Percentiles rank a stretch among this genome's conserved stretches.
phyloP scores from a whole-genome alignment of 2,329 filamentous ascomycete species.

The Arthrinium puccinioides region DNA sequence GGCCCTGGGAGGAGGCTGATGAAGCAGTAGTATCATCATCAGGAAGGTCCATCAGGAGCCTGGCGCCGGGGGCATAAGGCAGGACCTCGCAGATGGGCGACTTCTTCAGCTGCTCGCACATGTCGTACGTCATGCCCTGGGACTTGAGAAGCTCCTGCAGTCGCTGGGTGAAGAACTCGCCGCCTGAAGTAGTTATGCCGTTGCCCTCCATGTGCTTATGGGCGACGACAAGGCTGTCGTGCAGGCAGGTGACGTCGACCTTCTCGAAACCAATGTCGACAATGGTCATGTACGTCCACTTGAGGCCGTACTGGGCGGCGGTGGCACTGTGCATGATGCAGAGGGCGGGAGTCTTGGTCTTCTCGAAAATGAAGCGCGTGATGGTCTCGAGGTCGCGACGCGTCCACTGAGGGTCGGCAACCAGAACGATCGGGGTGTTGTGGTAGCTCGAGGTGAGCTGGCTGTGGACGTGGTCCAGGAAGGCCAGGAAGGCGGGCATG shows the following conservation, averaged over 20 bases:
- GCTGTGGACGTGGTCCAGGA: constrained; percentile 87
- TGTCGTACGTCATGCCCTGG: constrained; percentile 54
- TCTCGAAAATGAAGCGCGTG: constrained; percentile 93
- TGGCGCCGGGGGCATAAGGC: constrained; percentile 41
- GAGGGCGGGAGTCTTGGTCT: constrained; percentile 89
- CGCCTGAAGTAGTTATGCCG: constrained; percentile 75
- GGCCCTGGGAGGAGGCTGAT: constrained; percentile 21
- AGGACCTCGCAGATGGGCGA: constrained; percentile 61
- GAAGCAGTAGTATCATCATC: constrained; percentile 24
- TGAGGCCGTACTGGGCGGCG: constrained; percentile 78
- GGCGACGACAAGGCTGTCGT: constrained; percentile 69
- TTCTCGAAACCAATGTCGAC: constrained; percentile 90
- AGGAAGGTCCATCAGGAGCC: constrained; percentile 41
- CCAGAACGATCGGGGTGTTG: constrained; percentile 89
- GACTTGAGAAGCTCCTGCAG: constrained; percentile 59
- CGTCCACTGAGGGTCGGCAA: constrained; percentile 86
- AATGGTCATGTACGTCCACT: constrained; percentile 69
- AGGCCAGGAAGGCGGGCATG: constrained; percentile 88
- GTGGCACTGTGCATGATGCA: constrained; percentile 84
- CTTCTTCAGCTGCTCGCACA: constrained; percentile 65
- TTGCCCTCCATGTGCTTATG: constrained; percentile 51
- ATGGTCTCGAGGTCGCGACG: constrained; percentile 80
- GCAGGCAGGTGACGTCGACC: constrained; percentile 85
- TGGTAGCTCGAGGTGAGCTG: constrained; percentile 87
- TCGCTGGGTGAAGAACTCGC: constrained; percentile 75